These are phyloP conservation scores for Neurospora sp. DNA, from an alignment of 2,329 filamentous ascomycete species.

Conservation along the genomic window DNA sequence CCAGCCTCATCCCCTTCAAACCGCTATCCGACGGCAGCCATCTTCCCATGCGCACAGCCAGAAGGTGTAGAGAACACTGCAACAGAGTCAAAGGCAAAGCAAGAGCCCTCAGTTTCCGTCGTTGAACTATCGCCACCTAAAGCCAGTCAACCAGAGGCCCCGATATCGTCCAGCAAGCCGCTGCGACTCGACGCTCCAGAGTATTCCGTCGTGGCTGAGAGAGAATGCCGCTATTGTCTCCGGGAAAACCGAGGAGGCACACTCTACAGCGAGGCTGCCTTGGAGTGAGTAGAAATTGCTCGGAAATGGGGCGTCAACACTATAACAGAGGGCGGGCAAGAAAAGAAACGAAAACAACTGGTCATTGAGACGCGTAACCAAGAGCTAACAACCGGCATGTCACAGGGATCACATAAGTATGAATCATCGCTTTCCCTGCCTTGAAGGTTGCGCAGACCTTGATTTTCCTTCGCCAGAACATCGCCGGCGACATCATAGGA, in stretches of 20 bases:
- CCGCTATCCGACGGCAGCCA: not conserved
- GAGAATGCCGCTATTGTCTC: not conserved
- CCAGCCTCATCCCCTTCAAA: not conserved
- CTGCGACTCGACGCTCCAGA: not conserved
- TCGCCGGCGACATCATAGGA: too few species aligned
- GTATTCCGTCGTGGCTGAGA: not conserved
- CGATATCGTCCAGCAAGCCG: not conserved
- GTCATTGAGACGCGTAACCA: fast-evolving
- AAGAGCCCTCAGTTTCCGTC: too few species aligned
- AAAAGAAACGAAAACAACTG: not conserved
- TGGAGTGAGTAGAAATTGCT: not conserved
- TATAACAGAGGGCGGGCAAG: not conserved
- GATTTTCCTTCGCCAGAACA: too few species aligned
- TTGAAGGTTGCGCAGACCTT: not conserved
- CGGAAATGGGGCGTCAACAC: too few species aligned
- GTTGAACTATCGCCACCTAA: too few species aligned
- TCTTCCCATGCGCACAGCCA: not conserved
- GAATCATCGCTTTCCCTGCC: not conserved
- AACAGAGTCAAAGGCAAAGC: not conserved
- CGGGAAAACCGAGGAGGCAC: not conserved
- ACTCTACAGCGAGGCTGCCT: not conserved
- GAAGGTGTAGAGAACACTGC: not conserved
- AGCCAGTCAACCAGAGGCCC: too few species aligned
- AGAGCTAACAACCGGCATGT: not conserved
- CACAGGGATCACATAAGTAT: not conserved